Evolutionary conservation across 2,329 filamentous ascomycete species (phyloP).

Genomic region (Trichoderma sp.): DNA sequence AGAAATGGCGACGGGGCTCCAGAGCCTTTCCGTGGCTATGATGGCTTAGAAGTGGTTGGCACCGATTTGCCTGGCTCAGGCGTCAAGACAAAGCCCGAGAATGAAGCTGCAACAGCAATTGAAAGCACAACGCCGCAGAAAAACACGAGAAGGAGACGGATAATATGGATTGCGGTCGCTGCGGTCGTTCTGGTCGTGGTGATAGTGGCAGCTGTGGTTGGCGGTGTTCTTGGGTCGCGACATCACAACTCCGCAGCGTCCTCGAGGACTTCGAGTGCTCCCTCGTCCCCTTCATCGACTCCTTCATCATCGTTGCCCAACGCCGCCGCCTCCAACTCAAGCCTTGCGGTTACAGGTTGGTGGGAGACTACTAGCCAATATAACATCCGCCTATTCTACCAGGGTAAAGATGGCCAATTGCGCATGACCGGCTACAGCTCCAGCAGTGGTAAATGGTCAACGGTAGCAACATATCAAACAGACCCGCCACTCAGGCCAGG

Average conservation of each 20-base stretch:
- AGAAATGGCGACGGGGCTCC: background rate
- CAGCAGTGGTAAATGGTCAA: background rate
- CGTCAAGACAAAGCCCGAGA: background rate
- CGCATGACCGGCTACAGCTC: background rate
- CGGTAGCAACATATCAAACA: background rate
- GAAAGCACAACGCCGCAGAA: background rate
- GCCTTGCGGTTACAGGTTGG: background rate
- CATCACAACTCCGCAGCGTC: background rate
- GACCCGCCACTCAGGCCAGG: background rate
- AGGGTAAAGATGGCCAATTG: background rate
- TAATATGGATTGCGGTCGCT: background rate
- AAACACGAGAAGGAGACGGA: background rate
- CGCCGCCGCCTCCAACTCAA: background rate
- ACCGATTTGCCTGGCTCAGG: background rate
- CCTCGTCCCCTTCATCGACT: background rate
- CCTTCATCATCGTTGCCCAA: background rate
- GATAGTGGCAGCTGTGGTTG: background rate
- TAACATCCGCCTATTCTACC: background rate
- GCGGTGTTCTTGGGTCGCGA: background rate
- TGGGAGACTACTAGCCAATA: background rate
- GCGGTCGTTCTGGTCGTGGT: background rate
- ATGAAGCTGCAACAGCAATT: background rate
- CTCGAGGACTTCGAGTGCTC: background rate
- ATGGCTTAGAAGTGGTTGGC: background rate
- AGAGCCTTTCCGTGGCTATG: background rate